A percentile compares a stretch with the other conserved stretches of the same genome.
Evolutionary conservation across 164 flowering plant genomes (phyloP).

Genomic region (Dillenia suffruticosa): DNA sequence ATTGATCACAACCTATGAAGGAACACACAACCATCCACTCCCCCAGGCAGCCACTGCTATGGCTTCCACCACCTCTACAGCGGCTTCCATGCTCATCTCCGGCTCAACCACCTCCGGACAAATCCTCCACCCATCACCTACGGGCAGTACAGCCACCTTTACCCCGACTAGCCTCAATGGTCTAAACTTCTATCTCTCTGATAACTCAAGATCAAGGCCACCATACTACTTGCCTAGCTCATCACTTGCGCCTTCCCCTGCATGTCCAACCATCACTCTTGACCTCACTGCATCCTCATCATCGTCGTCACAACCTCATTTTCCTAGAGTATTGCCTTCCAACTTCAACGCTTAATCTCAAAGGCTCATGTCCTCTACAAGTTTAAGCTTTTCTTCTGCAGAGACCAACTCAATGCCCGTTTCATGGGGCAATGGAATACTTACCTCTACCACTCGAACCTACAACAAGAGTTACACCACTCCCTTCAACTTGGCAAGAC

Average conservation of each 20-base stretch:
- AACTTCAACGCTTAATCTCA: slow-evolving; percentile 1
- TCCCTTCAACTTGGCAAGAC: slow-evolving; percentile 25
- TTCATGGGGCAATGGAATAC: slow-evolving; percentile 36
- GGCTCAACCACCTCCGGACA: slow-evolving; percentile 45
- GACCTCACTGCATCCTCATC: slow-evolving; percentile 67
- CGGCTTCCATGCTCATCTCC: slow-evolving; percentile 77
- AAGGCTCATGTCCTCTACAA: slow-evolving; percentile 27
- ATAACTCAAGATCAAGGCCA: slow-evolving; percentile 43
- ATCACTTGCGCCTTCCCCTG: slow-evolving; percentile 45
- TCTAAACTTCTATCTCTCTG: slow-evolving; percentile 51
- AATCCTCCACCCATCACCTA: slow-evolving; percentile 3
- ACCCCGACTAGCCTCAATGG: slow-evolving; percentile 44
- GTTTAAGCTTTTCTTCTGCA: slow-evolving; percentile 53
- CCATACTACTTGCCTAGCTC: slow-evolving; percentile 57
- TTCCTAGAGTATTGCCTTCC: no score
- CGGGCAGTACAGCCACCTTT: slow-evolving; percentile 2
- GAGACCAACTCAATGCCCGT: slow-evolving; percentile 34
- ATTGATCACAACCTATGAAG: slow-evolving; percentile 87
- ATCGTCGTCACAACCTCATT: slow-evolving; percentile 11
- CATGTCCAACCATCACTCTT: slow-evolving; percentile 82
- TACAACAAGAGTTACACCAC: slow-evolving; percentile 28
- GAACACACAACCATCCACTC: slow-evolving; percentile 87
- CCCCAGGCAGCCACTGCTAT: slow-evolving; percentile 74
- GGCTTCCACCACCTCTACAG: slow-evolving; percentile 97
- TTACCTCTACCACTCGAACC: slow-evolving; percentile 31